Percentiles rank a stretch among this genome's conserved stretches.
Conservation (phyloP, 108 stramenopile genomes). For the Nitzschia palea region DNA sequence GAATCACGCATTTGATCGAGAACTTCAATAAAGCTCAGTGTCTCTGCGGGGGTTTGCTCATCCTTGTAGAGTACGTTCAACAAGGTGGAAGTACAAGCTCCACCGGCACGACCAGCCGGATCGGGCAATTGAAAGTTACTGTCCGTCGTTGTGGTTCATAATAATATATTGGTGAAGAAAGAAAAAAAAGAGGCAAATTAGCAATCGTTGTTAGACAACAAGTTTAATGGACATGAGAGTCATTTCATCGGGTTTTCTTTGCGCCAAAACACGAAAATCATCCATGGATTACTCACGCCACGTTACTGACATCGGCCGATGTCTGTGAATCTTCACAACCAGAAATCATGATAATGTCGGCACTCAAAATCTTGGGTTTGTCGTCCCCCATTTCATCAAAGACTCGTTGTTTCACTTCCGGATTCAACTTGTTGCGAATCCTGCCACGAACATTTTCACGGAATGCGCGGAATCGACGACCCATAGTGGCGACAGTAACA, state of each 20-base stretch:
- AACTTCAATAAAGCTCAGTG: conserved; percentile 71
- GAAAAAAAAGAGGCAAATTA: background rate
- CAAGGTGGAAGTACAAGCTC: conserved; percentile 86
- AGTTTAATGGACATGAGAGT: too few relatives aligned
- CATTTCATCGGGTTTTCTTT: too few relatives aligned
- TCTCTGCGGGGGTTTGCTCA: conserved; percentile 34
- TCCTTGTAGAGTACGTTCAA: conserved; percentile 67
- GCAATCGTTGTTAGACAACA: too few relatives aligned
- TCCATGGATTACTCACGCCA: conserved; percentile 21
- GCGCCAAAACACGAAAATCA: too few relatives aligned
- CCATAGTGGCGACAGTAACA: conserved; percentile 20
- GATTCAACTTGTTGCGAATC: background rate
- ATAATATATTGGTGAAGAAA: background rate
- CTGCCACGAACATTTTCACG: background rate
- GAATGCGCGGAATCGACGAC: conserved; percentile 6
- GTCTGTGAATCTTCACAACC: conserved; percentile 77
- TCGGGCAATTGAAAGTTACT: conserved; percentile 74
- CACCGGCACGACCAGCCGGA: conserved; percentile 72
- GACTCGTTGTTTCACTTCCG: conserved; percentile 3
- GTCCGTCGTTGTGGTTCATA: too few relatives aligned
- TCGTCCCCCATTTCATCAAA: conserved; percentile 19
- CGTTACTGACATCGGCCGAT: conserved; percentile 50
- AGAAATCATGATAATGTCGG: conserved; percentile 29
- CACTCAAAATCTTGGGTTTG: conserved; percentile 13
- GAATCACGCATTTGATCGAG: conserved; percentile 58